Base-by-base conservation (phyloP, 2,329 filamentous ascomycete genomes). In the Botrytis fabae region DNA sequence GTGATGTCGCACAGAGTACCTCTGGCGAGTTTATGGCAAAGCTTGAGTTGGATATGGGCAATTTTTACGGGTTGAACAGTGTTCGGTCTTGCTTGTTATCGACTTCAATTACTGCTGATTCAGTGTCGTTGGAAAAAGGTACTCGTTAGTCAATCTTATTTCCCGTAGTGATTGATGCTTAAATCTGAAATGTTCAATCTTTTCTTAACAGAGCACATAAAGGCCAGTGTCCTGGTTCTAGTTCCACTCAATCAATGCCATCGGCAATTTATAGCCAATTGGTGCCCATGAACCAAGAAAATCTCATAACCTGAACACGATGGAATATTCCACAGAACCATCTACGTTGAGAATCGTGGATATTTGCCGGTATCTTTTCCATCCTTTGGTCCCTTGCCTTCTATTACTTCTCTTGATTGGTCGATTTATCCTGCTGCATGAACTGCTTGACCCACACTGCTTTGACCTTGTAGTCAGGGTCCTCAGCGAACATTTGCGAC, bases 401-500 rank as follows among this genome's bases (percentile, higher is more conserved):
- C 16, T 57, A 4, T 28, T 46, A 22, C 12, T 16, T 20, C 20
- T 12, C 8, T 46, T 69, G 14, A 70, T 63, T 70, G 64, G 54
- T 32, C 38, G 12, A 18, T 69, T 44, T 18, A 54, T 62, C 35
- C 22, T 69, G 65, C 75, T 71, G 76, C 76, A 78, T 76, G 73
- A 76, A 74, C 75, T 46, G 70, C 62, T 64, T 62, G 70, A 62
- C 70, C 75, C 71, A 68, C 70, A 59, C 64, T 72, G 73, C 57
- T 74, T 66, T 57, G 72, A 73, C 51, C 60, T 59, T 57, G 59
- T 60, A 63, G n/a, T 64, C 48, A 35, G 59, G 40, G 57, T 48
- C 64, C 35, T 78, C 78, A 79, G 79, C 79, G 79, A 80, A 70
- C 28, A 60, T 75, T 75, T 79, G 78, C 76, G 77, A 80, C 79